Percentiles rank a stretch among this genome's conserved stretches.
phyloP scores from a whole-genome alignment of 495 filamentous ascomycete species.

The Amniculicola lignicola region DNA sequence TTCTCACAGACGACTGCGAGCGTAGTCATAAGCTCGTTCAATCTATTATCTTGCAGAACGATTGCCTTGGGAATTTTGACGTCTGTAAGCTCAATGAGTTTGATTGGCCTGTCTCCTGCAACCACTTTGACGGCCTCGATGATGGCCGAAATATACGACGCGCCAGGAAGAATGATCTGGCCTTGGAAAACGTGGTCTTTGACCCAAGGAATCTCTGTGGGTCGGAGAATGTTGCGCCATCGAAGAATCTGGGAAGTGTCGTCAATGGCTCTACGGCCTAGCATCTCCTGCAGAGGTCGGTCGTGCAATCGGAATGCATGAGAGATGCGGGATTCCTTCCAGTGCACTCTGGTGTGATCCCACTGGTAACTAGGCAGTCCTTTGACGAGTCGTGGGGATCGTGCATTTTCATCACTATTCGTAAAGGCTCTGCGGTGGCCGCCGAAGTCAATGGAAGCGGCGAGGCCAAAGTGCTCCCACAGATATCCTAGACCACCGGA shows the following conservation, averaged over 20 bases:
- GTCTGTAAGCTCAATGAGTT: neutral
- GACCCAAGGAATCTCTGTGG: neutral
- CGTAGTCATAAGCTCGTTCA: no score
- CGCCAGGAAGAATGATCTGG: neutral
- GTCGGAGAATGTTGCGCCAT: neutral
- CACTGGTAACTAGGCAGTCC: neutral
- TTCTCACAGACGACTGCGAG: no score
- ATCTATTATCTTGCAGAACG: neutral
- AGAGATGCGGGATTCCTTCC: slow-evolving; percentile 1
- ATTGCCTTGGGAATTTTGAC: neutral
- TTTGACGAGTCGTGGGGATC: neutral
- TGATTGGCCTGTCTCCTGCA: neutral
- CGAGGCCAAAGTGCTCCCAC: neutral
- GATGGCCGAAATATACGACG: neutral
- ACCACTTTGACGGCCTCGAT: neutral
- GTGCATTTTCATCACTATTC: neutral
- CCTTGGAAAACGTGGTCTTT: neutral
- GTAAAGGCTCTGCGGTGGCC: neutral
- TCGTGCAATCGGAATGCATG: neutral
- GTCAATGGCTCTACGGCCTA: neutral
- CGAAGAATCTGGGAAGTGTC: neutral
- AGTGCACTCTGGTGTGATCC: neutral
- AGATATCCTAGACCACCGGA: neutral
- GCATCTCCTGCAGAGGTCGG: neutral
- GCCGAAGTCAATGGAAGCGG: neutral